Evolutionary conservation across 2,329 filamentous ascomycete genomes (phyloP), one percentile per base, ranked within the genome.

Genomic region (Mollisiaceae sp.): DNA sequence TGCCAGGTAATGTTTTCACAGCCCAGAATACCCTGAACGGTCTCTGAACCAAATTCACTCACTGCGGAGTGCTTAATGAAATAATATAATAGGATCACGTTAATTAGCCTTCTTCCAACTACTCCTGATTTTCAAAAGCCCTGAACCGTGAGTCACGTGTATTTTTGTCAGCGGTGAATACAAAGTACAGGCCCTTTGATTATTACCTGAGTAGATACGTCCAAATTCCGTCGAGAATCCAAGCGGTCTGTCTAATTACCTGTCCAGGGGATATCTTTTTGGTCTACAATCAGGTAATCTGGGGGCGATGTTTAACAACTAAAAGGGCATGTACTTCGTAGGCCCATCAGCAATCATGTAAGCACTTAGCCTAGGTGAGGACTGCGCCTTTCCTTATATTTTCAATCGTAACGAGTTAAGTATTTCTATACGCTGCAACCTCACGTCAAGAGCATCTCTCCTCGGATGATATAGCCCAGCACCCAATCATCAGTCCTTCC

Each of bases 21-120:
- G 74, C 74, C 22, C 72, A 76, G 59, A 67, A 72, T 65, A 72
- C 60, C 20, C 54, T 76, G 43, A 76, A 76, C 59, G 59, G 59
- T 14, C 24, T 64, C 14, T 67, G 54, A 65, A 38, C 4, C 20
- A 35, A 39, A 4, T 14, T 15, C 27, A 6, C 8, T 2, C n/a
- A 4, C 11, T 22, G 24, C 18, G 22, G 8, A 36, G 1, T 38
- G 50, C 32, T 52, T 54, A 60, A 60, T 60, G 43, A n/a, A 20
- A 24, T 54, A 54, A 60, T 50, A 1, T 38, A 57, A 57, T 38
- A 39, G 24, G 14, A 32, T 22, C 14, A 20, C n/a, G 45, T 8
- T 24, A 20, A 50, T 24, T 50, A 22, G n/a, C 22, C 45, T 50
- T 18, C 41, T n/a, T 18, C n/a, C 8, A 15, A 18, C 14, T 15